Evolutionary conservation across 2,329 filamentous ascomycete genomes (phyloP), one percentile per base, ranked within the genome.

Genomic region (Colletotrichum coccodes): DNA sequence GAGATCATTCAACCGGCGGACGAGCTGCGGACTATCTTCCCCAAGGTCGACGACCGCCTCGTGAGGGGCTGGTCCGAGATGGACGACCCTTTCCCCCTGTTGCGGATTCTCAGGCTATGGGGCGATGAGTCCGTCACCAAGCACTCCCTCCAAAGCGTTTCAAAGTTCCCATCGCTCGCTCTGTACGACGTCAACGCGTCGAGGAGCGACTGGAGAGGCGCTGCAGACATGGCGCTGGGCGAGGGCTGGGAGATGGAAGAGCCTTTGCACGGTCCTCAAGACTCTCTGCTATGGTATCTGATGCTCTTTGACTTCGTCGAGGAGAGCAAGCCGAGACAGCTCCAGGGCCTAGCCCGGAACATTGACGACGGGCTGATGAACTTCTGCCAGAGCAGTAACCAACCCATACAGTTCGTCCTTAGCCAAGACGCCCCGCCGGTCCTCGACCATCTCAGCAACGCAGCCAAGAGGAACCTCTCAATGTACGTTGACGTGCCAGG

Each of bases 51-150:
- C 44, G 85, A 88, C 70, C 77, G 82, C 7, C 76, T 87, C 3
- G 63, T 87, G 23, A 78, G 81, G 38, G 81, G 81, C 26, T 87
- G 85, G 84, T 79, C 80, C 0, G 77, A 81, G 52, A 76, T 76
- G 40, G 70, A 76, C 0, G 72, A 79, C 9, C 79, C 84, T 0
- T 88, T 88, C 40, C 84, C 85, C 0, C 50, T 81, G 4, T 78
- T 88, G 47, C 79, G 85, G 5, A 75, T 87, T 18, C 73, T 88
- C 47, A 79, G 81, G 32, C 80, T 87, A 16, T 82, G 81, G 81
- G 81, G 83, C 0, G 75, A 81, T 36, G 72, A 80, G 26, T 76
- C 79, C 3, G 79, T 80, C 0, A 83, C 84, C 0, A 72, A 76
- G 6, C 71, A 76, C 6, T 85, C 83, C 1, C 74, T 88, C 5